Conservation (phyloP, 371 early-diverging fungal genomes). For the Capillidium rhysosporum region DNA sequence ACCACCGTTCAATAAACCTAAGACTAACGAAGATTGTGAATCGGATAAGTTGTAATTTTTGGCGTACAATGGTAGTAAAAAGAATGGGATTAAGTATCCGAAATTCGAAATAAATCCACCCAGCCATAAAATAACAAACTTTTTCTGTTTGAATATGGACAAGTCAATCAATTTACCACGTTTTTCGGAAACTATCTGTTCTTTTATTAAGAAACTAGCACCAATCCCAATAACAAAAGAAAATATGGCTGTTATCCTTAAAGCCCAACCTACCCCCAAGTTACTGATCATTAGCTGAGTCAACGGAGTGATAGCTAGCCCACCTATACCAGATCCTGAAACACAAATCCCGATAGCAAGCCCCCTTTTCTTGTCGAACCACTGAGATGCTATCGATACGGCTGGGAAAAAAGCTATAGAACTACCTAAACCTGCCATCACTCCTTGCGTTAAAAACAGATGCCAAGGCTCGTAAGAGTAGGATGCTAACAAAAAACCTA, state of each 20-base stretch:
- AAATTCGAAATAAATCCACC: background rate
- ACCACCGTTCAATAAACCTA: conserved; percentile 27
- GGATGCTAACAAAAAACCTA: conserved; percentile 21
- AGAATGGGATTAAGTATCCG: conserved; percentile 2
- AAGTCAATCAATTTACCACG: conserved; percentile 16
- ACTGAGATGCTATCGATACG: conserved; percentile 22
- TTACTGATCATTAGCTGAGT: conserved; percentile 28
- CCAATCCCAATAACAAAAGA: conserved; percentile 21
- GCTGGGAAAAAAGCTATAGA: conserved; percentile 15
- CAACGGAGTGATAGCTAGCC: conserved; percentile 36
- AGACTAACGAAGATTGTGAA: conserved; percentile 20
- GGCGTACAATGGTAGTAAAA: background rate
- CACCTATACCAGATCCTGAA: conserved; percentile 53
- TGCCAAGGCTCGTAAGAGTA: conserved; percentile 30
- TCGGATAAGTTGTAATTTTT: background rate
- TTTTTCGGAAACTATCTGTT: background rate
- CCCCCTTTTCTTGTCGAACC: conserved; percentile 27
- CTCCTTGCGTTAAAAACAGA: conserved; percentile 41
- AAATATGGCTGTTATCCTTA: conserved; percentile 34
- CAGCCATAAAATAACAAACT: background rate
- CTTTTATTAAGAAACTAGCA: background rate
- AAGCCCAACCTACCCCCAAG: conserved; percentile 35
- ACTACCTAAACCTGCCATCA: conserved; percentile 39
- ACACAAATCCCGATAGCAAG: conserved; percentile 41
- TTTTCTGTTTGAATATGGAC: background rate